Conservation (phyloP, 1,284 basidiomycete species). For the Bondarzewia mesenterica region DNA sequence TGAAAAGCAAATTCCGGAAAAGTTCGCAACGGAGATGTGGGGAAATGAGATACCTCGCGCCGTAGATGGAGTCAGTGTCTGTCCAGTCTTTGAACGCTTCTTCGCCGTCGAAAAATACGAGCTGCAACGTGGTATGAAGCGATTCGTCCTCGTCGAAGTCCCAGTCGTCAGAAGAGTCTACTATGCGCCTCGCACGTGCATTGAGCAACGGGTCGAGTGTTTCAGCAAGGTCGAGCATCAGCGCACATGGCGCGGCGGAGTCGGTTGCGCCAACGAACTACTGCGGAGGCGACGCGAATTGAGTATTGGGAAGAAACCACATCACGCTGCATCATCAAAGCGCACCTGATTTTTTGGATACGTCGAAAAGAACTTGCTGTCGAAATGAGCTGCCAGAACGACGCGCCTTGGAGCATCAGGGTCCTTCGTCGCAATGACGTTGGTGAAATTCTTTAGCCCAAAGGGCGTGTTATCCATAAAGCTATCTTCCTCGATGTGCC, state of each 20-base stretch:
- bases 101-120: slow-evolving; percentile 98
- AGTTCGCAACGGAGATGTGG: not conserved
- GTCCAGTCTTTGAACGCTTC: slow-evolving; percentile 95
- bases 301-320: slow-evolving; percentile 14
- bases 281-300: slow-evolving; percentile 7
- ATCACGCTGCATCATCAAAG: no score
- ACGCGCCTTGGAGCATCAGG: slow-evolving; percentile 76
- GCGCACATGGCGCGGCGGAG: slow-evolving; percentile 91
- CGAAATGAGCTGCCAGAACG: slow-evolving; percentile 90
- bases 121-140: slow-evolving; percentile 78
- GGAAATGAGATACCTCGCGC: slow-evolving; percentile 55
- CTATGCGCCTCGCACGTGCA: slow-evolving; percentile 47
- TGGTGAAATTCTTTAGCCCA: slow-evolving; percentile 78
- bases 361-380: slow-evolving; percentile 83
- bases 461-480: slow-evolving; percentile 82
- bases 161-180: slow-evolving; percentile 30
- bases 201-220: slow-evolving; percentile 66
- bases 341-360: slow-evolving; percentile 69
- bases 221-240: slow-evolving; percentile 87
- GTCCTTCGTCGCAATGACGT: slow-evolving; percentile 93
- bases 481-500: slow-evolving; percentile 78
- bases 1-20: slow-evolving; percentile 23
- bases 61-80: slow-evolving; percentile 86
- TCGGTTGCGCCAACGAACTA: slow-evolving; percentile 98
- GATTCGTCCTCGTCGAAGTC: slow-evolving; percentile 54